Evolutionary conservation across 345 rosid species (phyloP), one percentile per base, ranked within the genome.

Genomic region (Iberis pinnata): DNA sequence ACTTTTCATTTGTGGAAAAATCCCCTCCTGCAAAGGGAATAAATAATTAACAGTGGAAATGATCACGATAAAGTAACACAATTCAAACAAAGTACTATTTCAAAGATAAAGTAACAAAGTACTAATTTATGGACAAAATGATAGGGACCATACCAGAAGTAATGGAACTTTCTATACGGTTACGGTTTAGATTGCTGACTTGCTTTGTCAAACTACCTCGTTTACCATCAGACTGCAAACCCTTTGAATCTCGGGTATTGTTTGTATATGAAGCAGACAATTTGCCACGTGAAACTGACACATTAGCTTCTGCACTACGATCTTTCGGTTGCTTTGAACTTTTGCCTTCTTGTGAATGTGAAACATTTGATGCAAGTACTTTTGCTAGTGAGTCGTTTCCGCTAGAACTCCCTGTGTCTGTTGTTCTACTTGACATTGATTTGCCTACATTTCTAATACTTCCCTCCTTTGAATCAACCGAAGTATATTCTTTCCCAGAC

Each of bases 361-460:
- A 46, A 46, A 60, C 53, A 65, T 74, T 81, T 24, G 93, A 64
- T 5, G 83, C 45, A 56, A 63, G 63, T 70, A 63, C 47, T 74
- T 75, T 83, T 62, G 74, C 71, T 65, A 76, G 83, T 24, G 87
- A 71, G 58, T 80, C 95, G 18, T 54, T 59, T 43, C 80, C 61
- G 73, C 53, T 67, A 62, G 77, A 52, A 49, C 67, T 75, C 14
- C 80, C 79, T 26, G 71, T 36, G 52, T 65, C 80, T 58, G 75
- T 42, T 13, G 70, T 69, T 73, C 79, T 83, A 62, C 84, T 86
- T 63, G 95, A 80, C 75, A 74, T 70, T 0, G 89, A 79, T 70
- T 82, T 93, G 69, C 78, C 71, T 53, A 86, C 62, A 60, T 66
- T 56, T 73, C 79, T 80, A 61, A 50, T 8, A 58, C 68, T 18